Conservation (phyloP, 148 eudicot genomes). For the Drosera capensis region DNA sequence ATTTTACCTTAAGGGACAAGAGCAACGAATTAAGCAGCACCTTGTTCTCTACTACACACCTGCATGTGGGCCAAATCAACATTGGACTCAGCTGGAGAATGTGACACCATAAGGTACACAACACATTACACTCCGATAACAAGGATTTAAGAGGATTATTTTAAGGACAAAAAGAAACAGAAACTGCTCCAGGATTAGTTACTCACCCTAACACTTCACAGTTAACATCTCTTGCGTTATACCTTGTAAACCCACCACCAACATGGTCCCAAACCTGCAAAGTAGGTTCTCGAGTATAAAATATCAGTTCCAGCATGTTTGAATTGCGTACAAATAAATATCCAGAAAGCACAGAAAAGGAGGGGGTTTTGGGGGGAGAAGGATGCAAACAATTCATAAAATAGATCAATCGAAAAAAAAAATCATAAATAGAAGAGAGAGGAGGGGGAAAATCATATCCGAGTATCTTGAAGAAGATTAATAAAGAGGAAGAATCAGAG, state of each 20-base stretch:
- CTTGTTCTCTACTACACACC: slow-evolving; percentile 98
- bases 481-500: too few relatives aligned
- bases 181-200: not conserved
- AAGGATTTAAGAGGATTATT: too few relatives aligned
- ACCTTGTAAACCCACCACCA: slow-evolving; percentile 89
- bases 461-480: not conserved
- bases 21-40: slow-evolving; percentile 71
- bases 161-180: slow-evolving; percentile 1
- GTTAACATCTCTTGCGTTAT: slow-evolving; percentile 74
- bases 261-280: slow-evolving; percentile 95
- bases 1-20: slow-evolving; percentile 60
- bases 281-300: not conserved
- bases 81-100: too few relatives aligned
- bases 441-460: not conserved
- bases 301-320: not conserved
- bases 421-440: not conserved
- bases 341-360: too few relatives aligned
- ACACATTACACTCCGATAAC: too few relatives aligned
- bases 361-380: too few relatives aligned
- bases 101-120: slow-evolving; percentile 4
- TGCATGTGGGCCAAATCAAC: slow-evolving; percentile 10
- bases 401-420: not conserved
- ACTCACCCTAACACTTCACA: slow-evolving; percentile 87
- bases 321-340: not conserved
- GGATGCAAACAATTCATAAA: not conserved